Evolutionary conservation across 257 asterid species (phyloP), one percentile per base, ranked within the genome.

Genomic region (Cordia subcordata): DNA sequence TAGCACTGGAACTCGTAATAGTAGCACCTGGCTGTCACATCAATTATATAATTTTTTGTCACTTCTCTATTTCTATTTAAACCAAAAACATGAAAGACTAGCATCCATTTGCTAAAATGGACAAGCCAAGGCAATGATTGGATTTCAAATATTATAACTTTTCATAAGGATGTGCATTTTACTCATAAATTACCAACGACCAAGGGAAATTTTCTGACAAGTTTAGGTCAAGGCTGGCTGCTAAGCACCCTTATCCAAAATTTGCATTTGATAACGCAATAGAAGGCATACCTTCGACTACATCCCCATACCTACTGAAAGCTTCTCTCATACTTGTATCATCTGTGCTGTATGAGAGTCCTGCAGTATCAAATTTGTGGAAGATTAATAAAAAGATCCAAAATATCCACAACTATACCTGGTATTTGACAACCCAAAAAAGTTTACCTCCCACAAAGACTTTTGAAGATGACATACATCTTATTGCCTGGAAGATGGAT

Each of bases 401-500:
- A 49, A 49, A 51, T 21, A 17, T 1, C 11, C 1, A 27, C 14
- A 32, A 9, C 27, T 5, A 8, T 10, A 18, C 27, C n/a, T 27
- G 55, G 22, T 40, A 37, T 58, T 52, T 27, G 4, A 55, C 8
- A 17, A 49, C 3, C 57, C 33, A 35, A 40, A 39, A 47, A 32
- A 52, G 38, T 44, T 49, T 40, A 69, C 98, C 98, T 85, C 98
- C 98, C 35, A 87, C 50, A 57, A 87, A 91, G 65, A 87, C 57
- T 71, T 82, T 91, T 47, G 95, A 77, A 35, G 75, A 68, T 23
- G 98, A 85, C 96, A 91, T 91, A 82, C 83, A 83, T 77, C 96
- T 77, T 54, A 87, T 68, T 1, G 79, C 78, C 69, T 87, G 95
- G 52, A 81, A 75, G 61, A 83, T 69, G 66, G 91, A 82, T 11